Conservation (phyloP, 768 basidiomycete species). For the Vishniacozyma victoriae region DNA sequence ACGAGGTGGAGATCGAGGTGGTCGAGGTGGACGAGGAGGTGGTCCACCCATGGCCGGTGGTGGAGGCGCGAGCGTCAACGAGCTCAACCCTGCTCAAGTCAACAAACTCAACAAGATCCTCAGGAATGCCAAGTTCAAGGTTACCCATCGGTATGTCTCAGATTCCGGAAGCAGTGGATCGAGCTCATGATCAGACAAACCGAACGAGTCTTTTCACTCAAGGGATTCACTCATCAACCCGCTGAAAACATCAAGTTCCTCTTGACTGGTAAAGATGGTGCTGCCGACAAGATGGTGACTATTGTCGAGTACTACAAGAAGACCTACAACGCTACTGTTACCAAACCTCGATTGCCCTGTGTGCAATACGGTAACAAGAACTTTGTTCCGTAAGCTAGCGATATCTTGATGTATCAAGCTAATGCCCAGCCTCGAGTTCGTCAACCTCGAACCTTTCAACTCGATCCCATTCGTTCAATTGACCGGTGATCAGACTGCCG, state of each 20-base stretch:
- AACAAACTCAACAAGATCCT: conserved; percentile 37
- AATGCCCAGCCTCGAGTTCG: conserved; percentile 32
- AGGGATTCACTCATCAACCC: conserved; percentile 27
- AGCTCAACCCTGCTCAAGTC: conserved; percentile 20
- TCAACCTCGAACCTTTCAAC: conserved; percentile 38
- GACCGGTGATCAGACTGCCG: conserved; percentile 33
- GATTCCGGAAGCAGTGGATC: no score
- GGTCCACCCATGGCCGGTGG: conserved; percentile 7
- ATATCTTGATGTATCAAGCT: neutral
- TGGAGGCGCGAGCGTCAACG: conserved; percentile 19
- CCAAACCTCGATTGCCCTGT: conserved; percentile 37
- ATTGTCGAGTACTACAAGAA: conserved; percentile 39
- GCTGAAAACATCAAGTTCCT: conserved; percentile 37
- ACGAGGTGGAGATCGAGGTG: conserved; percentile 26
- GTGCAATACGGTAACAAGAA: conserved; percentile 37
- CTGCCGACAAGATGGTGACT: conserved; percentile 23
- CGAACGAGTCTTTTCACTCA: conserved; percentile 21
- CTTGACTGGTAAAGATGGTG: conserved; percentile 33
- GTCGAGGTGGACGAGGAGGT: conserved; percentile 25
- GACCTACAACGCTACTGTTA: conserved; percentile 36
- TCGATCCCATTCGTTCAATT: conserved; percentile 31
- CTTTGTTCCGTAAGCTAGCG: conserved; percentile 40
- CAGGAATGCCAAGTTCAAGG: conserved; percentile 38
- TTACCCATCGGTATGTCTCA: conserved; percentile 38
- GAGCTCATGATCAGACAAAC: conserved; percentile 14